These are phyloP conservation scores for Fraxinus excelsior DNA, from an alignment of 257 asterid genomes.

Conservation along the genomic window DNA sequence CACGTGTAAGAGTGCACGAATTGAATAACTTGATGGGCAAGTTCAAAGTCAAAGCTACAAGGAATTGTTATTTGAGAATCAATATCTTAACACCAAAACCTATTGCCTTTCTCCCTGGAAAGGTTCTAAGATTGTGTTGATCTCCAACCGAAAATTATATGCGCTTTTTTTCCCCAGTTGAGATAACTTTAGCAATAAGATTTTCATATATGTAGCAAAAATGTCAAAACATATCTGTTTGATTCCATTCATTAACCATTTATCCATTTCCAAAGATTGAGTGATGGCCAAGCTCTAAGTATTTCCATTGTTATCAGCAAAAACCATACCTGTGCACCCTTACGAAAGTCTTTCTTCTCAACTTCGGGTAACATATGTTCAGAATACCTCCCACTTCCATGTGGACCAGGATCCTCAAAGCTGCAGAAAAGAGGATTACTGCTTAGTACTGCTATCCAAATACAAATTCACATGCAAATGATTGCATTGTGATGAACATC, in stretches of 20 bases:
- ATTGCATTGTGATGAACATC: background rate
- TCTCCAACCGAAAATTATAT: background rate
- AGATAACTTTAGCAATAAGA: background rate
- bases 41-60: background rate
- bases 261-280: background rate
- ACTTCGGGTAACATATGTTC: slow-evolving; percentile 95
- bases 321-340: slow-evolving; percentile 91
- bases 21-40: slow-evolving; percentile 1
- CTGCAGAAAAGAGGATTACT: slow-evolving; percentile 48
- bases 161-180: background rate
- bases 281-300: background rate
- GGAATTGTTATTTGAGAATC: background rate
- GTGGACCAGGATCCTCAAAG: slow-evolving; percentile 99
- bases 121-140: background rate
- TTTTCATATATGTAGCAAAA: background rate
- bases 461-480: background rate
- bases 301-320: background rate
- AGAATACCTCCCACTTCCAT: slow-evolving; percentile 95
- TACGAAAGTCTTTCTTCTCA: slow-evolving; percentile 83
- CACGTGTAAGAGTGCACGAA: background rate
- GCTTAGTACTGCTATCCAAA: background rate
- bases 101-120: background rate
- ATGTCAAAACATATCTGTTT: slow-evolving; percentile 13
- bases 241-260: slow-evolving; percentile 9
- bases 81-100: background rate